These are phyloP conservation scores for Cicer bijugum DNA, from an alignment of 306 rosid species.

Conservation along the genomic window DNA sequence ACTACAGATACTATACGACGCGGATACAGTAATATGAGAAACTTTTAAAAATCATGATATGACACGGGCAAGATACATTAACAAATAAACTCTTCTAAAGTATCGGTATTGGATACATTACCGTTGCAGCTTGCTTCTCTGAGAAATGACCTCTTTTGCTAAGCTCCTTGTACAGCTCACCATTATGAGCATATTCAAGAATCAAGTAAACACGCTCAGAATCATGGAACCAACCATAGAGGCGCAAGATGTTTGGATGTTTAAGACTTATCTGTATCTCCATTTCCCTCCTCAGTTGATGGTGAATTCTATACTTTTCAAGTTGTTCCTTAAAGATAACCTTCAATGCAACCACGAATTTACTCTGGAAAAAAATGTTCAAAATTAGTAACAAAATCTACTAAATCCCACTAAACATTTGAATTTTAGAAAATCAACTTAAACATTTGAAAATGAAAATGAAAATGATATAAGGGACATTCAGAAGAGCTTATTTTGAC, in stretches of 20 bases:
- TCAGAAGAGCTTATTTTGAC: background rate
- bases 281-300: constrained; percentile 81
- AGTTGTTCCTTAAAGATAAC: constrained; percentile 74
- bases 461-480: background rate
- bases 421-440: constrained; percentile 4
- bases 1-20: background rate
- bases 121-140: constrained; percentile 81
- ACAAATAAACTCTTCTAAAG: background rate
- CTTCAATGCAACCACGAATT: constrained; percentile 78
- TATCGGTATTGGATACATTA: background rate
- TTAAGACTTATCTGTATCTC: constrained; percentile 69
- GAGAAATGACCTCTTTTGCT: constrained; percentile 53
- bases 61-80: background rate
- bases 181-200: constrained; percentile 85
- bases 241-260: constrained; percentile 72
- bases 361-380: constrained; percentile 55
- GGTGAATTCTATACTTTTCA: constrained; percentile 69
- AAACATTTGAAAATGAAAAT: constrained; percentile 1
- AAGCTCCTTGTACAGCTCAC: constrained; percentile 76
- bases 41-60: background rate
- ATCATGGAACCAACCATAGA: constrained; percentile 89
- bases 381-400: background rate
- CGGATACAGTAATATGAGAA: background rate
- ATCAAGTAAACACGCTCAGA: constrained; percentile 72
- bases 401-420: constrained; percentile 7